Base-by-base conservation (phyloP, 345 rosid species). In the Eucalyptus marginata region DNA sequence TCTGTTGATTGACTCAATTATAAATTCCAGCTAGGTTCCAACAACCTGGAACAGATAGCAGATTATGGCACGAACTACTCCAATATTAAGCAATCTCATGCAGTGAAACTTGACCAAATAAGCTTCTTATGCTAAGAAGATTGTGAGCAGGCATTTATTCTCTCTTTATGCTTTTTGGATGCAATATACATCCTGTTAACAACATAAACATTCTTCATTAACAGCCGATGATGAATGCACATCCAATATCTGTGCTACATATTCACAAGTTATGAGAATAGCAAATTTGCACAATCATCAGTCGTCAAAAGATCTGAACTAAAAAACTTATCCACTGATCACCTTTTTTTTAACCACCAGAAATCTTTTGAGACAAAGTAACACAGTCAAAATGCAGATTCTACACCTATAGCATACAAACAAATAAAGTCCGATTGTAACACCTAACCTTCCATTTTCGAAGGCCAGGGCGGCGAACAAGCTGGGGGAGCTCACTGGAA, bases 361-460 rank as follows among this genome's bases (percentile, higher is more conserved):
- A 76, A 44, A 40, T 76, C 83, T 40, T 76, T 76, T 36, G 47
- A 76, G 83, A 76, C 47, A 76, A 76, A 76, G 47, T 20, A 22
- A 40, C 43, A 25, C 83, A 40, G 83, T 76, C 83, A 76, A 76
- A 76, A 40, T 40, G 83, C 83, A 76, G 47, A 10, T 40, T 20
- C 27, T 20, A 20, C 83, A 76, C 24, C 47, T 25, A 50, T 10
- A 40, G 36, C 46, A 33, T 8, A 68, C 46, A 49, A 68, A 89
- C 31, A 12, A 40, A 50, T 10, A 24, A 14, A 33, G 80, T 87
- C 33, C 47, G 13, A 88, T 51, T 31, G 46, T 52, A 27, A 87
- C 22, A 89, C 92, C 94, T 86, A 88, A 96, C 99, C 99, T 96
- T 98, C 99, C 99, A 98, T 92, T 88, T 97, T 89, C 84, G 94